These are phyloP conservation scores for Chaetomidium leptoderma DNA, from an alignment of 495 filamentous ascomycete genomes.

Conservation along the genomic window DNA sequence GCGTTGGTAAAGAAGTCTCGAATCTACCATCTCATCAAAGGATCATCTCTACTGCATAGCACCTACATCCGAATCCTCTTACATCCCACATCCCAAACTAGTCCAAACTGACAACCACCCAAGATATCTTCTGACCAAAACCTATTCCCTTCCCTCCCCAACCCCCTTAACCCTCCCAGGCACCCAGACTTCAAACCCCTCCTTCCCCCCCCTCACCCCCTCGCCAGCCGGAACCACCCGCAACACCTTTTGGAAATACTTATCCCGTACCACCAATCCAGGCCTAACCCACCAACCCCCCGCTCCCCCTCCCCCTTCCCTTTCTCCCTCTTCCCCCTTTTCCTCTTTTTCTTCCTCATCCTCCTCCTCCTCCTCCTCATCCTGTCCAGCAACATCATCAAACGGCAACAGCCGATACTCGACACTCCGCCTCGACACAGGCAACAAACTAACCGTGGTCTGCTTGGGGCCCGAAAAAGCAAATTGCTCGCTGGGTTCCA, in stretches of 20 bases:
- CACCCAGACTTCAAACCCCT: constrained; percentile 66
- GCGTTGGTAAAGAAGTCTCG: no score
- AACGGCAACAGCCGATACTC: constrained; percentile 64
- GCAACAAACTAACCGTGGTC: constrained; percentile 69
- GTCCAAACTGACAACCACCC: no score
- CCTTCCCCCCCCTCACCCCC: constrained; percentile 69
- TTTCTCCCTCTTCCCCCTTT: neutral
- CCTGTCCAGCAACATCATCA: neutral
- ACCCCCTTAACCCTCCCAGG: constrained; percentile 21
- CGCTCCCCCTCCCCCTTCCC: constrained; percentile 18
- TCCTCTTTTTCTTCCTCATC: neutral
- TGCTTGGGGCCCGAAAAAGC: constrained; percentile 88
- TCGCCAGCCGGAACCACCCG: constrained; percentile 61
- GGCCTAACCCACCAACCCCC: constrained; percentile 66
- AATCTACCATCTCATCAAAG: no score
- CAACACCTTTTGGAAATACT: constrained; percentile 83
- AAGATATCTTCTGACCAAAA: no score
- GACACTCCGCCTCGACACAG: constrained; percentile 66
- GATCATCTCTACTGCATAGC: no score
- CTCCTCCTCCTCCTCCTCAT: neutral
- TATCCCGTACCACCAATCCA: constrained; percentile 71
- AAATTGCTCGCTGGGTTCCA: constrained; percentile 91
- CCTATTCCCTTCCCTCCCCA: neutral
- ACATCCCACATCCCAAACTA: no score
- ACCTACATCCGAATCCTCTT: no score